These are phyloP conservation scores for Senna tora DNA, from an alignment of 306 rosid species.

Conservation along the genomic window DNA sequence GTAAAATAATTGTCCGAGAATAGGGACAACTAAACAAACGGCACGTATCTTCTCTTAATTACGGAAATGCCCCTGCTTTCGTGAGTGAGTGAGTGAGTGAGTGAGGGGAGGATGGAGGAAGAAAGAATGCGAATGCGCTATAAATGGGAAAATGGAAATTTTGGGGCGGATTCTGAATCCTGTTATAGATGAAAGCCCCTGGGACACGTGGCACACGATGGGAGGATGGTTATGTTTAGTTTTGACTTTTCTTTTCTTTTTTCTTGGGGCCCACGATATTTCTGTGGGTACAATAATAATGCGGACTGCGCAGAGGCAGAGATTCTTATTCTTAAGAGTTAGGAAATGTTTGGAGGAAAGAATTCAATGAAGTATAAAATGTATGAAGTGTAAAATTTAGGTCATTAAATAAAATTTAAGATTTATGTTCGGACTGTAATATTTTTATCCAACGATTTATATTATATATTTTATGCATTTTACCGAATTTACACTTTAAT, in stretches of 20 bases:
- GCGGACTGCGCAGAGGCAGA: too few relatives aligned
- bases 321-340: not conserved
- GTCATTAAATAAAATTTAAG: too few relatives aligned
- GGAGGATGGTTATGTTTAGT: not conserved
- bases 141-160: slow-evolving; percentile 13
- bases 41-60: slow-evolving; percentile 49
- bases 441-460: too few relatives aligned
- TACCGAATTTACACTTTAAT: too few relatives aligned
- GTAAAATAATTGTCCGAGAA: slow-evolving; percentile 31
- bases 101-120: not conserved
- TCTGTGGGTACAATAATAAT: not conserved
- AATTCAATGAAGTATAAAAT: too few relatives aligned
- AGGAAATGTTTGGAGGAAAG: too few relatives aligned
- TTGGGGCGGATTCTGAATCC: slow-evolving; percentile 16
- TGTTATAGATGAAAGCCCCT: not conserved
- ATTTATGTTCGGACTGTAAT: too few relatives aligned
- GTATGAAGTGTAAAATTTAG: too few relatives aligned
- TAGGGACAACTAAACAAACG: slow-evolving; percentile 42
- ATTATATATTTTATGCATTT: too few relatives aligned
- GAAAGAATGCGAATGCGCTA: slow-evolving; percentile 21
- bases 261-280: not conserved
- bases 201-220: slow-evolving; percentile 32
- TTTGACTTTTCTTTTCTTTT: not conserved
- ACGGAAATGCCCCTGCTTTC: slow-evolving; percentile 41
- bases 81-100: too few relatives aligned